These are phyloP conservation scores for Luvunga scandens DNA, from an alignment of 345 rosid genomes.

Conservation along the genomic window DNA sequence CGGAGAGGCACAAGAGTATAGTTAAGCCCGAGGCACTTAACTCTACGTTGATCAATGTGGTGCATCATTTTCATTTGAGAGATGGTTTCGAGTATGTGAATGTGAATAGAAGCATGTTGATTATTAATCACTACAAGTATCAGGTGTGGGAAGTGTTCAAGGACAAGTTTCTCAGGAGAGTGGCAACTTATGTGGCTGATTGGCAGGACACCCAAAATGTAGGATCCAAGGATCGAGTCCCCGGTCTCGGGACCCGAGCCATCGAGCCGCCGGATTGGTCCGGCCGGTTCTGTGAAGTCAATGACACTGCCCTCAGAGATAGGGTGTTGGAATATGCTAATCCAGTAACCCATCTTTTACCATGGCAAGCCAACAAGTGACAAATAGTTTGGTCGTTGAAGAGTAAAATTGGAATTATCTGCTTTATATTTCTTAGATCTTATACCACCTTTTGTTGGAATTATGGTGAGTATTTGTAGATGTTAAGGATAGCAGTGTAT, in stretches of 20 bases:
- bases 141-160: conserved; percentile 94
- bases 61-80: conserved; percentile 78
- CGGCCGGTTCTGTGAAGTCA: conserved; percentile 68
- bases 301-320: conserved; percentile 65
- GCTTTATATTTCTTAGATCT: not conserved
- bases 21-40: conserved; percentile 71
- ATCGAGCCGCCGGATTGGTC: conserved; percentile 83
- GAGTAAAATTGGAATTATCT: not conserved
- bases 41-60: conserved; percentile 66
- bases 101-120: conserved; percentile 45
- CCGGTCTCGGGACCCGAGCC: conserved; percentile 76
- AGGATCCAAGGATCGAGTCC: conserved; percentile 83
- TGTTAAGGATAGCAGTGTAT: not conserved
- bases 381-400: not conserved
- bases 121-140: conserved; percentile 79
- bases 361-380: conserved; percentile 44
- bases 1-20: conserved; percentile 93
- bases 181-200: conserved; percentile 87
- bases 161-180: conserved; percentile 81
- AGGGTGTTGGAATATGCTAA: conserved; percentile 41
- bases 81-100: conserved; percentile 42
- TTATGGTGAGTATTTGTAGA: not conserved
- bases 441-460: not conserved
- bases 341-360: conserved; percentile 35
- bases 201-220: conserved; percentile 72